Evolutionary conservation across 441 rosid species (phyloP).

Genomic region (Erodium chrysanthum): DNA sequence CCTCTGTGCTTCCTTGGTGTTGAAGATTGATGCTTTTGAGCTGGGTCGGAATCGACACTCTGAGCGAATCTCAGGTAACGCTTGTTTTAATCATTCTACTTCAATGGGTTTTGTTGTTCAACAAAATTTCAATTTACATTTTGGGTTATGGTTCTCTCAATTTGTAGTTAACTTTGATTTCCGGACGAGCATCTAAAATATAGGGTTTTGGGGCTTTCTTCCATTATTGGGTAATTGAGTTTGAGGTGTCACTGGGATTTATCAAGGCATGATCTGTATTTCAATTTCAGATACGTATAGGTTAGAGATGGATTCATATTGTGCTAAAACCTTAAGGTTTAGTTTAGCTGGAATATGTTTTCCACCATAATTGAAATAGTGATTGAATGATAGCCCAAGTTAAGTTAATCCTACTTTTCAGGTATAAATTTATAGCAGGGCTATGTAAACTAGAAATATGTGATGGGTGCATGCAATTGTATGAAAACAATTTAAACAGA

Average conservation of each 20-base stretch:
- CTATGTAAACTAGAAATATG: too few relatives aligned
- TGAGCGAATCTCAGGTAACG: conserved; percentile 77
- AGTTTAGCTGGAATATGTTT: background rate
- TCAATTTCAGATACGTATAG: background rate
- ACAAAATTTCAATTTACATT: background rate
- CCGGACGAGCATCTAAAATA: background rate
- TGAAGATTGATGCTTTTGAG: conserved; percentile 41
- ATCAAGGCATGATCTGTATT: background rate
- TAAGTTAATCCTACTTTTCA: too few relatives aligned
- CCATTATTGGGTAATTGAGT: background rate
- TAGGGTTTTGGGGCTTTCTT: background rate
- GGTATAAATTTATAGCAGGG: too few relatives aligned
- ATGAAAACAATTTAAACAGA: too few relatives aligned
- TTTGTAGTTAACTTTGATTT: background rate
- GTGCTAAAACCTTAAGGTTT: background rate
- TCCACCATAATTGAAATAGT: background rate
- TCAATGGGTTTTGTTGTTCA: background rate
- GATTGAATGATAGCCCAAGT: background rate
- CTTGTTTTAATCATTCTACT: background rate
- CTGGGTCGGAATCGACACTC: conserved; percentile 58
- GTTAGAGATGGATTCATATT: background rate
- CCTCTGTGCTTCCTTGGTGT: conserved; percentile 28
- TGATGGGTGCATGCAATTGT: too few relatives aligned
- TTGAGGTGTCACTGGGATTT: background rate
- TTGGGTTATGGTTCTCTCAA: background rate